phyloP scores from a whole-genome alignment of 2,329 filamentous ascomycete species.

The Zarea fungicola region DNA sequence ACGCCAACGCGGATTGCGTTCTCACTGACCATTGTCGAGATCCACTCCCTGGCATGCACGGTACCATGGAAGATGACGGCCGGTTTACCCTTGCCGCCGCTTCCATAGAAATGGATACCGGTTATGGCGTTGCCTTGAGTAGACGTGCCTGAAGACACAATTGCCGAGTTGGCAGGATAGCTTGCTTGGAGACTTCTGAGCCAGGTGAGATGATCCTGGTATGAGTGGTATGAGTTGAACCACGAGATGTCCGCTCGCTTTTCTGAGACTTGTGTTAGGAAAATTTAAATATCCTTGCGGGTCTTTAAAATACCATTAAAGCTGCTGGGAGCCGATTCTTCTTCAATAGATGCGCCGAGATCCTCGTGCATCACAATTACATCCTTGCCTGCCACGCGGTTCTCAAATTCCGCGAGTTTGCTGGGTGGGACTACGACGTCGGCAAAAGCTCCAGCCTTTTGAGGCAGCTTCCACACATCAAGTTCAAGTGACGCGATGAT shows the following conservation, averaged over 20 bases:
- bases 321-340: constrained; percentile 26
- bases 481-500: constrained; percentile 31
- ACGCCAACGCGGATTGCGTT: neutral
- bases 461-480: constrained; percentile 33
- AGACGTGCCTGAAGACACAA: constrained; percentile 45
- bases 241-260: constrained; percentile 31
- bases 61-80: constrained; percentile 53
- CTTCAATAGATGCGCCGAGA: constrained; percentile 32
- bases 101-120: constrained; percentile 54
- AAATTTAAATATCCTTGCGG: neutral
- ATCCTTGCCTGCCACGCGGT: constrained; percentile 26
- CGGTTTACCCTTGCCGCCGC: constrained; percentile 38
- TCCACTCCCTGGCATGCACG: constrained; percentile 58
- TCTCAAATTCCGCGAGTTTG: constrained; percentile 28
- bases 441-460: constrained; percentile 29
- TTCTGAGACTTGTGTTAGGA: too few species aligned
- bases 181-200: constrained; percentile 38
- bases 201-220: constrained; percentile 45
- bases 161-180: constrained; percentile 41
- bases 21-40: constrained; percentile 42
- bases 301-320: constrained; percentile 25
- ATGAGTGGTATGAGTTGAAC: constrained; percentile 50
- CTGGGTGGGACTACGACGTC: constrained; percentile 37
- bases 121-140: constrained; percentile 50
- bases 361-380: constrained; percentile 33